Conservation (phyloP, 1,284 basidiomycete species). For the Tilletia walkeri region DNA sequence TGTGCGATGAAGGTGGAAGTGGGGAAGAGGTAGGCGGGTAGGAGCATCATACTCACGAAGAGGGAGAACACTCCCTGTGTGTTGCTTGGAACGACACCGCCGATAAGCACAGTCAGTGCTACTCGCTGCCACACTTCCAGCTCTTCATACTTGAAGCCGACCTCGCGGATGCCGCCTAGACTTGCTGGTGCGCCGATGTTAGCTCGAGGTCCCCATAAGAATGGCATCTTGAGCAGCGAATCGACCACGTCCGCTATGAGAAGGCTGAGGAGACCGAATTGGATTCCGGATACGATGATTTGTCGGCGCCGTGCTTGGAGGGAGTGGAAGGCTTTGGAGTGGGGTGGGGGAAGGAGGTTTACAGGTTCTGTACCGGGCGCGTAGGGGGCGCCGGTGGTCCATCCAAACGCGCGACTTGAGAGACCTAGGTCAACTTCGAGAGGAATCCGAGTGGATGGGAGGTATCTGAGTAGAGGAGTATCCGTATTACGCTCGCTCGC, state of each 20-base stretch:
- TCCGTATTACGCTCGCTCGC: too few relatives aligned
- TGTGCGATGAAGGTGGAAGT: background rate
- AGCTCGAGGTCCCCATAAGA: background rate
- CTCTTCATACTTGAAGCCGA: background rate
- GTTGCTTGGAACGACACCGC: background rate
- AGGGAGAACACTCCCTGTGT: background rate
- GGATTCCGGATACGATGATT: too few relatives aligned
- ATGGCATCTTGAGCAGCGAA: slow-evolving; percentile 21
- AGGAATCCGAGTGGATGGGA: too few relatives aligned
- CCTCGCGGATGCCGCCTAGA: background rate
- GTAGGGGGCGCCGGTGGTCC: too few relatives aligned
- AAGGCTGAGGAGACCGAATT: background rate
- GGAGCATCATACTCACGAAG: background rate
- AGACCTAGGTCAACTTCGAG: too few relatives aligned
- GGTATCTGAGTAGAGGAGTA: too few relatives aligned
- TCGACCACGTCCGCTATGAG: slow-evolving; percentile 25
- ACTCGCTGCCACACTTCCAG: background rate
- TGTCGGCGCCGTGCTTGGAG: too few relatives aligned
- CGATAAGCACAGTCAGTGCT: background rate
- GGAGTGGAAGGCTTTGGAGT: too few relatives aligned
- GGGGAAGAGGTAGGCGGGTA: slow-evolving; percentile 6
- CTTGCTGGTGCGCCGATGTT: background rate
- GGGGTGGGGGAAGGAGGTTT: too few relatives aligned
- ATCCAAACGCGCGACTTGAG: too few relatives aligned
- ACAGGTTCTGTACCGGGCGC: too few relatives aligned